These are phyloP conservation scores for Ophiosphaerella herpotricha DNA, from an alignment of 2,329 filamentous ascomycete species.

Conservation along the genomic window DNA sequence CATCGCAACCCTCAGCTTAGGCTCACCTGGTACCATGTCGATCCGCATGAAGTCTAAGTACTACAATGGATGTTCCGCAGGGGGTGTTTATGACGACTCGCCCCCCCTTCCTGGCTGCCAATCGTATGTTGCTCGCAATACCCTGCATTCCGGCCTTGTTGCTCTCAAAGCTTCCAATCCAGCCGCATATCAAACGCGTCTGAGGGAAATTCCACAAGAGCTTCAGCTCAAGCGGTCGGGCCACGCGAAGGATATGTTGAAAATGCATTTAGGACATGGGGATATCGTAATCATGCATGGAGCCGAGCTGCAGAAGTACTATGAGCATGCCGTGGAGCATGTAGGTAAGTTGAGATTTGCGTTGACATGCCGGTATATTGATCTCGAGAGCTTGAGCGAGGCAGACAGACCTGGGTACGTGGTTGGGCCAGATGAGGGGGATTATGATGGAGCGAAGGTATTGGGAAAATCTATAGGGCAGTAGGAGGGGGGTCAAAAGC, in stretches of 20 bases:
- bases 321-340: conserved; percentile 63
- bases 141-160: conserved; percentile 35
- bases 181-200: conserved; percentile 26
- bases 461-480: no score
- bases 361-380: conserved; percentile 60
- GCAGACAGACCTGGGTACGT: conserved; percentile 47
- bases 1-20: conserved; percentile 64
- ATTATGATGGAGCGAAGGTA: conserved; percentile 41
- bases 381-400: conserved; percentile 49
- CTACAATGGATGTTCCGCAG: conserved; percentile 42
- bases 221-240: conserved; percentile 39
- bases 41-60: conserved; percentile 62
- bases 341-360: conserved; percentile 60
- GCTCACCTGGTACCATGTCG: conserved; percentile 62
- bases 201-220: conserved; percentile 45
- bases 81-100: conserved; percentile 39
- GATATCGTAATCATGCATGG: conserved; percentile 70
- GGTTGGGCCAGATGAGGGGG: conserved; percentile 40
- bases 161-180: conserved; percentile 20
- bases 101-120: conserved; percentile 34
- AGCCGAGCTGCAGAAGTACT: conserved; percentile 60
- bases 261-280: conserved; percentile 61
- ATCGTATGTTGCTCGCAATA: conserved; percentile 42
- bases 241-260: conserved; percentile 46
- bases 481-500: no score